Percentiles rank a stretch among this genome's conserved stretches.
Evolutionary conservation across 2,329 filamentous ascomycete genomes (phyloP).

Genomic region (Exophiala calicioides): DNA sequence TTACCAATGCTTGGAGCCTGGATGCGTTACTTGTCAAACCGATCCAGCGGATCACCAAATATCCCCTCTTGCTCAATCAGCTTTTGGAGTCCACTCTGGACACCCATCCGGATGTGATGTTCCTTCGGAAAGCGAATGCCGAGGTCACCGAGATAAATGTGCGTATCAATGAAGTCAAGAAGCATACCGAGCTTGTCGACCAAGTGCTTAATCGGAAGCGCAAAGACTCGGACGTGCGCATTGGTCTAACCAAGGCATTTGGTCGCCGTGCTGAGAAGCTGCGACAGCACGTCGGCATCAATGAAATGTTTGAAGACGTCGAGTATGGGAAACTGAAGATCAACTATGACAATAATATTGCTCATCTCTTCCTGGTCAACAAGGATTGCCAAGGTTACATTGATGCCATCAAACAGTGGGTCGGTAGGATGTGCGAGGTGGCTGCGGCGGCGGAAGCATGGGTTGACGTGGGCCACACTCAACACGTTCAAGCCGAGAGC

Average conservation of each 20-base stretch:
- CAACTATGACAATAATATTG: conserved; percentile 87
- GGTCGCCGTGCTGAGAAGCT: conserved; percentile 85
- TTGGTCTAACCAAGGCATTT: conserved; percentile 85
- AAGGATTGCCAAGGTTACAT: conserved; percentile 93
- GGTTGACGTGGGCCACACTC: conserved; percentile 68
- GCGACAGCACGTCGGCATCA: conserved; percentile 67
- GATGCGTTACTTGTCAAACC: conserved; percentile 97
- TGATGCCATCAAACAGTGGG: conserved; percentile 74
- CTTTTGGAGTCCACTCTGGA: conserved; percentile 75
- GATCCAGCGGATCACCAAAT: conserved; percentile 91
- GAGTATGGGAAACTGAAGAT: conserved; percentile 80
- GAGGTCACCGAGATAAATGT: conserved; percentile 64
- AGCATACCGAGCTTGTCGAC: conserved; percentile 87
- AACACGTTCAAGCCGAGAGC: conserved; percentile 81
- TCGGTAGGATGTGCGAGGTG: conserved; percentile 78
- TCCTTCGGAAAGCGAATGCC: conserved; percentile 70
- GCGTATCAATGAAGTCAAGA: conserved; percentile 90
- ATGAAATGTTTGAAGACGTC: conserved; percentile 72
- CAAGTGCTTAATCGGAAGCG: conserved; percentile 81
- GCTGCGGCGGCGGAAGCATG: conserved; percentile 80
- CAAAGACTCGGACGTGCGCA: conserved; percentile 83
- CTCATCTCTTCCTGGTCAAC: conserved; percentile 87
- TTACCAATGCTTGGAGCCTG: conserved; percentile 91
- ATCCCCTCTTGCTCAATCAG: conserved; percentile 80
- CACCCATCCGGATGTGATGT: conserved; percentile 78